Percentiles rank a stretch among this genome's conserved stretches.
Conservation (phyloP, 352 stramenopile species). For the Phytopythium montanum region DNA sequence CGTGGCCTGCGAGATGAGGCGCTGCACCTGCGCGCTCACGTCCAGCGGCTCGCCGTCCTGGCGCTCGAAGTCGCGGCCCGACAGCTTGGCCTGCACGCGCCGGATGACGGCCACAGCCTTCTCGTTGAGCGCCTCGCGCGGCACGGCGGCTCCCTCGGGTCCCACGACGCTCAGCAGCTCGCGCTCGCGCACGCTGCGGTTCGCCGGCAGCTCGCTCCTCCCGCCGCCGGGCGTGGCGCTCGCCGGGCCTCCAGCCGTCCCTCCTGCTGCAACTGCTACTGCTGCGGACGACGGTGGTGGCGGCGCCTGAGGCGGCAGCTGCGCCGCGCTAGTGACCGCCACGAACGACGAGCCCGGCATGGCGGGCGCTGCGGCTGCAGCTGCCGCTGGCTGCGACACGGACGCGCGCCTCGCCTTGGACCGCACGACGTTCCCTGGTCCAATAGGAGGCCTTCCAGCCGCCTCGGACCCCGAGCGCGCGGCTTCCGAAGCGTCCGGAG, state of each 20-base stretch:
- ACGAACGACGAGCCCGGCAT: slow-evolving; percentile 28
- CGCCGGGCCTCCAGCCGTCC: too few relatives aligned
- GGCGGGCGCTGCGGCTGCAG: too few relatives aligned
- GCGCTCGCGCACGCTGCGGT: slow-evolving; percentile 78
- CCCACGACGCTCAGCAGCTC: slow-evolving; percentile 77
- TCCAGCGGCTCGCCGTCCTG: slow-evolving; percentile 60
- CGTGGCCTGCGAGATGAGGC: slow-evolving; percentile 97
- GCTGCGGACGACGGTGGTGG: slow-evolving; percentile 34
- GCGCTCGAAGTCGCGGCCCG: slow-evolving; percentile 95
- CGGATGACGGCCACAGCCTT: slow-evolving; percentile 96
- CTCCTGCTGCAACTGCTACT: too few relatives aligned
- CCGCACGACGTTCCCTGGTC: slow-evolving; percentile 15
- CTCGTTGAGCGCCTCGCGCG: slow-evolving; percentile 92
- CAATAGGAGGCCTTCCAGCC: slow-evolving; percentile 3
- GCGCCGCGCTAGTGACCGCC: slow-evolving; percentile 26
- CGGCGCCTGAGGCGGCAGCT: slow-evolving; percentile 31
- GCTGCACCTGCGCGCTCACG: slow-evolving; percentile 89
- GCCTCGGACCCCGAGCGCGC: neutral
- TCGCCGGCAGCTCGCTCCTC: slow-evolving; percentile 44
- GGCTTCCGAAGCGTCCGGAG: slow-evolving; percentile 6
- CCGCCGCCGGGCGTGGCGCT: neutral
- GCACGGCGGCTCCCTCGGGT: slow-evolving; percentile 70
- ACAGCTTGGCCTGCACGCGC: slow-evolving; percentile 99
- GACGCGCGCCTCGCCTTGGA: slow-evolving; percentile 25
- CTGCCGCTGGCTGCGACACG: slow-evolving; percentile 11